Base-by-base conservation (phyloP, 2,329 filamentous ascomycete genomes). In the Graphilbum fragrans region DNA sequence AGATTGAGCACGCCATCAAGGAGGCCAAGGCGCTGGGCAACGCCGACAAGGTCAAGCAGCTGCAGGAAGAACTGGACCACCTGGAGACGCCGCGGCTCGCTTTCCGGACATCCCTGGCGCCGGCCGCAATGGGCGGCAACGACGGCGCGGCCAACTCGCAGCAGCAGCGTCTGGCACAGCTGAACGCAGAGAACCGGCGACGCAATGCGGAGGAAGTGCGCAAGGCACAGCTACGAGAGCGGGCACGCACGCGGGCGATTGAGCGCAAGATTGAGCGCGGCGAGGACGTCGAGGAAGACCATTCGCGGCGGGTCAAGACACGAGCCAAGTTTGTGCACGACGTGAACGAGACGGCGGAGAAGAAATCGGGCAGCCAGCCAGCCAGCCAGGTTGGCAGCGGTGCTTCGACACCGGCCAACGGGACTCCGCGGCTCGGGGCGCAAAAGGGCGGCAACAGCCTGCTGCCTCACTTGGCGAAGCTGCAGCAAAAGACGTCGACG, bases 121-220 rank as follows among this genome's bases (percentile, higher is more conserved):
- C 65, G 21, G 55, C 60, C 23, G 79, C 77, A 53, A 71, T 72
- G 48, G 65, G 70, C 21, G 35, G 23, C 33, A 34, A 22, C 4
- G 37, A 33, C 25, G 34, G 22, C 25, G 6, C 37, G 18, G 33
- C 31, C 3, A 66, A 72, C 27, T 69, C 67, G 11, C 82, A 93
- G 58, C 86, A 90, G 58, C 86, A 94, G 49, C 80, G 84, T 22
- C 72, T 96, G 20, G 84, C 85, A 0, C 74, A 82, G 53, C 70
- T 94, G 49, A 98, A 98, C 61, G 70, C 76, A 22, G 77, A 83
- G 55, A 95, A 94, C 60, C 80, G 90, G 47, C 78, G 80, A 44
- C 73, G 80, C 50, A 95, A 95, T 55, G 74, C 76, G n/a, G 85
- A 94, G 56, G 80, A 84, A 37, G 83, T 96, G n/a, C 85, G 90